Conservation (phyloP, 345 rosid species). For the Salix dunnii region DNA sequence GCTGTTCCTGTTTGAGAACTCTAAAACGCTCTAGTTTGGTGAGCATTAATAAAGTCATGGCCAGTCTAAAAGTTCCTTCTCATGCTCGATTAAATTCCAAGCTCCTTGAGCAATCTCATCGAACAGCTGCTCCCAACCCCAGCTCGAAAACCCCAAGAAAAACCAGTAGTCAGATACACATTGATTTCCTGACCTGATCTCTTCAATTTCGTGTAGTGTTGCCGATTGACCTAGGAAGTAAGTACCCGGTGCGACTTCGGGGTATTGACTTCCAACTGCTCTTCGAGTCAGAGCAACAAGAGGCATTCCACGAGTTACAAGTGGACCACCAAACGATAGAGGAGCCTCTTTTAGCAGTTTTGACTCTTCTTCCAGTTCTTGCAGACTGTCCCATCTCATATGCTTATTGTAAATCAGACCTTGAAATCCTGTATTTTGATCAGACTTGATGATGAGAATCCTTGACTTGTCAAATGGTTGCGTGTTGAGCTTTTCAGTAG, state of each 20-base stretch:
- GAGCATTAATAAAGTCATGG: constrained; percentile 25
- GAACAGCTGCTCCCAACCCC: constrained; percentile 78
- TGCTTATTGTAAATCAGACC: constrained; percentile 81
- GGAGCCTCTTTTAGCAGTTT: constrained; percentile 63
- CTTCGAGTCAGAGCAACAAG: constrained; percentile 58
- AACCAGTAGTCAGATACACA: constrained; percentile 67
- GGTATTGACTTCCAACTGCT: constrained; percentile 22
- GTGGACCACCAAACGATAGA: constrained; percentile 74
- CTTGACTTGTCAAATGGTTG: constrained; percentile 63
- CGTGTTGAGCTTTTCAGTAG: constrained; percentile 53
- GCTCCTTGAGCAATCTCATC: constrained; percentile 67
- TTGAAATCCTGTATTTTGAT: constrained; percentile 46
- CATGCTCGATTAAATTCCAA: constrained; percentile 50
- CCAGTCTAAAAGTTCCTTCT: constrained; percentile 45
- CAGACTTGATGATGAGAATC: constrained; percentile 64
- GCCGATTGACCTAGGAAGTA: constrained; percentile 68
- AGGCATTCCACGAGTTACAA: constrained; percentile 53
- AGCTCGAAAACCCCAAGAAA: constrained; percentile 77
- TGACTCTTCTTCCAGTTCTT: constrained; percentile 44
- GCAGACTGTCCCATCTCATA: constrained; percentile 64
- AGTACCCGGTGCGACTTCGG: constrained; percentile 59
- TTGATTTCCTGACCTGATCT: constrained; percentile 42
- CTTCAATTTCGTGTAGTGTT: constrained; percentile 42
- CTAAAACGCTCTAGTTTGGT: neutral
- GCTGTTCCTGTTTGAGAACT: neutral